Percentiles rank a stretch among this genome's conserved stretches.
These are phyloP conservation scores for Chalciporus sp. DNA, from an alignment of 1,284 basidiomycete genomes.

Conservation along the genomic window DNA sequence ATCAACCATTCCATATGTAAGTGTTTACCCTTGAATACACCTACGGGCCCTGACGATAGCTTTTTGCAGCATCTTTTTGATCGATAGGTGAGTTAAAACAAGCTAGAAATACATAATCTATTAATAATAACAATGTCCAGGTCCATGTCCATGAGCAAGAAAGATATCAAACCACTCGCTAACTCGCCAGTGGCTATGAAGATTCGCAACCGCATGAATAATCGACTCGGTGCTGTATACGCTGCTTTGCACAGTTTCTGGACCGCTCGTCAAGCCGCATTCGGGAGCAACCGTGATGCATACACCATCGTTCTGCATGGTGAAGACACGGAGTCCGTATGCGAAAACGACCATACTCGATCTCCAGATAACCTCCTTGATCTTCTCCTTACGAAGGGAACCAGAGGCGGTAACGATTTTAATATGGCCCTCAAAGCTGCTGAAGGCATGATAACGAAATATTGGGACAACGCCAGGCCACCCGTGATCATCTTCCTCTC, in stretches of 20 bases:
- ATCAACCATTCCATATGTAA: conserved; percentile 51
- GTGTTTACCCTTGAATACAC: too few relatives aligned
- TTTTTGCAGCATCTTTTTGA: conserved; percentile 48
- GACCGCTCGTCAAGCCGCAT: conserved; percentile 46
- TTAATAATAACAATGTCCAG: conserved; percentile 27
- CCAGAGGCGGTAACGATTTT: conserved; percentile 51
- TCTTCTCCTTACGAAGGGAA: conserved; percentile 37
- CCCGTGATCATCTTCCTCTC: conserved; percentile 64
- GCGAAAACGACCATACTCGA: conserved; percentile 48
- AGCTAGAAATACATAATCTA: neutral
- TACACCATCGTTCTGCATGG: conserved; percentile 59
- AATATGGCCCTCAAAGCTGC: conserved; percentile 43
- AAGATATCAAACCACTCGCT: conserved; percentile 44
- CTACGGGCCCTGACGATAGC: neutral
- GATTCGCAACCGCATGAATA: conserved; percentile 41
- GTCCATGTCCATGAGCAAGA: conserved; percentile 50
- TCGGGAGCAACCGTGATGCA: conserved; percentile 46
- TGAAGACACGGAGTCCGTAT: conserved; percentile 26
- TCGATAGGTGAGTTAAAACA: conserved; percentile 42
- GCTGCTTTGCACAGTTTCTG: conserved; percentile 55
- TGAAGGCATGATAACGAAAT: conserved; percentile 40
- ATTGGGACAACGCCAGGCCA: conserved; percentile 56
- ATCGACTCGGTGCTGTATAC: conserved; percentile 60
- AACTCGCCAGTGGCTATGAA: conserved; percentile 40
- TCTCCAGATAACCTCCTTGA: conserved; percentile 49